phyloP scores from a whole-genome alignment of 371 early-diverging fungal species.

The Fennellomyces sp. region DNA sequence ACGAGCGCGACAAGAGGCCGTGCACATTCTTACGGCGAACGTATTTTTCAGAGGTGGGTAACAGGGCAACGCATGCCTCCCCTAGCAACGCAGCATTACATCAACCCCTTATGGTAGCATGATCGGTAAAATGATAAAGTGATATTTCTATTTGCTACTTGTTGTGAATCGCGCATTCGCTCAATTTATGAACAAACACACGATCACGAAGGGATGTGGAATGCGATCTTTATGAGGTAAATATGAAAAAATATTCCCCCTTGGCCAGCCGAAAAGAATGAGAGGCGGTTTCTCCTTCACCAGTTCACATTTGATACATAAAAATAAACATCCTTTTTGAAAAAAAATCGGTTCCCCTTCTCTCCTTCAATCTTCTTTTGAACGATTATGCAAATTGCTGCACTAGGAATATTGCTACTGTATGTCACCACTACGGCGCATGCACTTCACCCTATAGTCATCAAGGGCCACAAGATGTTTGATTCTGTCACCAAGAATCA shows the following conservation, averaged over 20 bases:
- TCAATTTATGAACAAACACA: not conserved
- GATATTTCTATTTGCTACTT: too few relatives aligned
- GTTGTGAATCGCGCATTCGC: too few relatives aligned
- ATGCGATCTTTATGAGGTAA: not conserved
- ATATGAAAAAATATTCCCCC: constrained; percentile 4
- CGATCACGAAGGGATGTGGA: not conserved
- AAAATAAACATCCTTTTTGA: not conserved
- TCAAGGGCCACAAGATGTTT: constrained; percentile 77
- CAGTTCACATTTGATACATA: too few relatives aligned
- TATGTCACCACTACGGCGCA: constrained; percentile 5
- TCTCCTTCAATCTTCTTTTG: not conserved
- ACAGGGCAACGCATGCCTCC: too few relatives aligned
- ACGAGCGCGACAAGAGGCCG: too few relatives aligned
- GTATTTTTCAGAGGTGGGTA: too few relatives aligned
- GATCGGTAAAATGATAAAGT: too few relatives aligned
- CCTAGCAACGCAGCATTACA: too few relatives aligned
- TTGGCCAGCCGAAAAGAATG: not conserved
- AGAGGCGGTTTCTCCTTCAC: not conserved
- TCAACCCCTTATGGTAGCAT: too few relatives aligned
- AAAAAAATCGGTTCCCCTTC: not conserved
- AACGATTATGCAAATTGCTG: not conserved
- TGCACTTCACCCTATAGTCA: constrained; percentile 62
- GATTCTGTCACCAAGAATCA: constrained; percentile 72
- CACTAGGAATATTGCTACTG: constrained; percentile 4
- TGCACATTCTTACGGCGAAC: too few relatives aligned